Evolutionary conservation across 176 grass and related monocot species (phyloP), one percentile per base, ranked within the genome.

Genomic region (Lolium rigidum): DNA sequence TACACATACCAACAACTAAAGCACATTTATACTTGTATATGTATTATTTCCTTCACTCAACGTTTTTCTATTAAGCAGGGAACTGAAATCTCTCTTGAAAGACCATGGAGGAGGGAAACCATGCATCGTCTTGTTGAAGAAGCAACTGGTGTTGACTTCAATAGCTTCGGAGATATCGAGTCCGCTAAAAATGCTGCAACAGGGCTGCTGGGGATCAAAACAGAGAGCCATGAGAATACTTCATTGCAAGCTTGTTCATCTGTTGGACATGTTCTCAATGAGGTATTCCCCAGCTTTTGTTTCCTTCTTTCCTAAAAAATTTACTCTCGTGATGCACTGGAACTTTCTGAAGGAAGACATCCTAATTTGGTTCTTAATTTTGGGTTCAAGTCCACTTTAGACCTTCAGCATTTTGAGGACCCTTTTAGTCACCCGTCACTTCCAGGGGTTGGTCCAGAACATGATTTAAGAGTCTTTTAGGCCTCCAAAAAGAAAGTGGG

Each of bases 111-210:
- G 76, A 96, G 94, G 83, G 92, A 91, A 74, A 95, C 94, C 72
- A 96, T 99, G 97, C 97, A 99, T 91, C 90, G 90, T 83, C 97
- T 99, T 88, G 97, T 99, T 26, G 91, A 94, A 90, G 88, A 99
- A 87, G 92, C 86, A 71, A 91, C 97, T 85, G 97, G 85, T 85
- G 70, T 96, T 62, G 97, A 96, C 82, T 96, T 99, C 72, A 90
- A 80, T 48, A 86, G 91, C 54, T 94, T 95, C 3, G 76, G 46
- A 56, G 81, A 96, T 59, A 72, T 93, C 77, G 91, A 95, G 83
- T 91, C 88, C 54, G 94, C 94, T 38, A 94, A 96, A 94, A 81
- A 68, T 83, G 90, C 84, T 4, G 83, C 85, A 74, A 91, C 6
- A 86, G 91, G 59, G 70, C 24, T 95, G 69, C 83, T 89, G 80